Base-by-base conservation (phyloP, 2,329 filamentous ascomycete genomes). In the Fusarium sp. region DNA sequence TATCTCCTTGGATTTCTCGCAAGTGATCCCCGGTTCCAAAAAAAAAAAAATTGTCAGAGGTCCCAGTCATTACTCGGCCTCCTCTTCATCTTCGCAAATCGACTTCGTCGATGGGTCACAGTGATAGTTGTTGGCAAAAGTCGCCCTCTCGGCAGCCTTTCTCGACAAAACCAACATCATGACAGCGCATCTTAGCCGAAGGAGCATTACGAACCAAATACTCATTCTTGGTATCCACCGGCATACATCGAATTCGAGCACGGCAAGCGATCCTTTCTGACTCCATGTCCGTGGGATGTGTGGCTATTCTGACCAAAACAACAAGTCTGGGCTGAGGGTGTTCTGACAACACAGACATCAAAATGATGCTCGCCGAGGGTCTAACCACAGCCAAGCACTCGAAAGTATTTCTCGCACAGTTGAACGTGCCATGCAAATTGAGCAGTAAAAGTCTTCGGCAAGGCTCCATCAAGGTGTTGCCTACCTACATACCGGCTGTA, bases 81-180 rank as follows among this genome's bases (percentile, higher is more conserved):
- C 43, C 56, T 61, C 57, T 69, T 46, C 69, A 69, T 68, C 69
- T 65, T 73, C 55, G 67, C 62, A 71, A 72, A 72, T 73, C 69
- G 60, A 57, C 44, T 48, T 45, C 44, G 47, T 57, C 48, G 53
- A 61, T 56, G 51, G 60, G 46, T 52, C 52, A 36, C 47, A 43
- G 30, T 43, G 45, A 49, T 39, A 36, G 17, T n/a, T 36, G 43
- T 51, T 62, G 40, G 21, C 42, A 49, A 47, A 39, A 26, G 40
- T 43, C 55, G 40, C 62, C 39, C 40, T 62, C 40, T 48, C 40
- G 39, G 39, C 49, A 53, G 39, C 26, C 42, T 66, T 44, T 42
- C 61, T 44, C 52, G 49, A 56, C 55, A 50, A 64, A 55, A 48
- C 23, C 21, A 19, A 47, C 48, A 61, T 46, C 36, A 39, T 51